Evolutionary conservation across 108 stramenopile species (phyloP), one percentile per base, ranked within the genome.

Genomic region (Craspedostauros australis): DNA sequence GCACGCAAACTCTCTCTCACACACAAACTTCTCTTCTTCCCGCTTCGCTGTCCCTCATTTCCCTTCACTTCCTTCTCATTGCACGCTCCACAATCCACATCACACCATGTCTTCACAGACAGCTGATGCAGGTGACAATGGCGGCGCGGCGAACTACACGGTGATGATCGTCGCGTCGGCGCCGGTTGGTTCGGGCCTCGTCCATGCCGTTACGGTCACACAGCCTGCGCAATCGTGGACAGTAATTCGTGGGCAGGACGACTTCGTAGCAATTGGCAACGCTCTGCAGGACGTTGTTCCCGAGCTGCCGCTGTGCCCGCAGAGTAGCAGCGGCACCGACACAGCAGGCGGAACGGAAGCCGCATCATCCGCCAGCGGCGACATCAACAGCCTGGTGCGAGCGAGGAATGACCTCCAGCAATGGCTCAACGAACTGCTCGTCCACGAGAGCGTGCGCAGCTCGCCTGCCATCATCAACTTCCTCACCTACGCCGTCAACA

Each of bases 191-290:
- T 51, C 60, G 0, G 65, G 64, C 16, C 44, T 91, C 1, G 80
- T 88, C 8, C 80, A 88, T 46, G 86, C 81, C 32, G 76, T 92
- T 15, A 66, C 80, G 4, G 86, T 92, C 1, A 61, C 72, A 4
- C 91, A 92, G 54, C 91, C 86, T 25, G 69, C 79, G 5, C 84
- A 86, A 66, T 73, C 77, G 24, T 92, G 91, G 91, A 88, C 77
- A 0, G 91, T 92, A 1, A 59, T 92, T 33, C 82, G 91, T 12
- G 79, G 82, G 49, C 86, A 92, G 26, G 63, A 79, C 51, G 84
- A 92, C 39, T 88, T 92, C 52, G 31, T 64, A 8, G 50, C 69
- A 21, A 46, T 92, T 45, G 64, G 73, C n/a, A 41, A 64, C 3
- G 71, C 64, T 27, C 62, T 91, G 18, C 57, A 62, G 0, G 39